phyloP scores from a whole-genome alignment of 768 basidiomycete species.

The Strobilomyces confusus region DNA sequence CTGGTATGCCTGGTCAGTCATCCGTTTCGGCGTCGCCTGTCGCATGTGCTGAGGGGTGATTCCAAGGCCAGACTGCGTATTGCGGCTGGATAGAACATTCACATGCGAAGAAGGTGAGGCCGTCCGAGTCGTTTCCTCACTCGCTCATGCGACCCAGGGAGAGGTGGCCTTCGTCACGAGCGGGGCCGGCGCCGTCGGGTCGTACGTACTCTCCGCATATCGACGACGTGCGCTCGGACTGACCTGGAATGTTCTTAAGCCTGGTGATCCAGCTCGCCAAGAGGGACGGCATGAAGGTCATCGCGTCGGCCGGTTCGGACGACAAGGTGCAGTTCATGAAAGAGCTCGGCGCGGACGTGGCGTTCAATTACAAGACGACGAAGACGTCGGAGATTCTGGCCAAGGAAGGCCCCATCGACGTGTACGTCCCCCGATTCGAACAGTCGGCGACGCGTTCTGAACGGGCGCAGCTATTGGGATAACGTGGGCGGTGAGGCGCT shows the following conservation, averaged over 20 bases:
- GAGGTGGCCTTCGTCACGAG: constrained; percentile 48
- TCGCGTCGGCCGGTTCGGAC: constrained; percentile 67
- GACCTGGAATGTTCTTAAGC: constrained; percentile 17
- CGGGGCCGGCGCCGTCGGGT: constrained; percentile 52
- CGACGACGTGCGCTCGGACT: background rate
- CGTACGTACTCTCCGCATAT: constrained; percentile 35
- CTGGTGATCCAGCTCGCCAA: constrained; percentile 52
- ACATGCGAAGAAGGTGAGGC: constrained; percentile 23
- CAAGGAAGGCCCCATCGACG: constrained; percentile 54
- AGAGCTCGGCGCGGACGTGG: constrained; percentile 62
- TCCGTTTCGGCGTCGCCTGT: constrained; percentile 8
- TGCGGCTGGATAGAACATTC: constrained; percentile 16
- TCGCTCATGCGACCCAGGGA: constrained; percentile 29
- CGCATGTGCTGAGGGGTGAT: background rate
- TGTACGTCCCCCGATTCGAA: constrained; percentile 27
- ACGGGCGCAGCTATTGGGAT: constrained; percentile 30
- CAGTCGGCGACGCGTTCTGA: background rate
- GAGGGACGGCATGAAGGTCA: constrained; percentile 53
- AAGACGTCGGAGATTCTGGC: constrained; percentile 47
- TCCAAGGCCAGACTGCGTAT: constrained; percentile 21
- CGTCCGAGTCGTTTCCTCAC: background rate
- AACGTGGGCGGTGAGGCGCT: constrained; percentile 59
- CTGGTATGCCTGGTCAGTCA: constrained; percentile 24
- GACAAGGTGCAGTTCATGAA: constrained; percentile 65
- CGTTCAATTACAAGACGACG: constrained; percentile 70